These are phyloP conservation scores for Eleusine coracana DNA, from an alignment of 176 grass and related monocot species.

Conservation along the genomic window DNA sequence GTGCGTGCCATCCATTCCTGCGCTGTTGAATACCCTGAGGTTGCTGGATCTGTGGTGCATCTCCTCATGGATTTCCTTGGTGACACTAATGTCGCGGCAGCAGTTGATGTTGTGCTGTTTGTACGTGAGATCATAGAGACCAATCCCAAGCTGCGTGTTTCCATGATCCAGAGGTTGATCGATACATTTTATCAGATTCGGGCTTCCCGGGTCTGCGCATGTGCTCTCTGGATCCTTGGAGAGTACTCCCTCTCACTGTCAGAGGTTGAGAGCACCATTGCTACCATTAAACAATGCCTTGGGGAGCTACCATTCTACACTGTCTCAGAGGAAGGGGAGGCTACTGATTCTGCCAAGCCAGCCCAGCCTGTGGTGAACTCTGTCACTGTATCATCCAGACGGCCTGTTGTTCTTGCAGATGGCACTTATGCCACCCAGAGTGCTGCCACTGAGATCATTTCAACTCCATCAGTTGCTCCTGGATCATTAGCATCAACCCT, in stretches of 20 bases:
- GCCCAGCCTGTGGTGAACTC: slow-evolving; percentile 45
- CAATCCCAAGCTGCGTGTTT: slow-evolving; percentile 67
- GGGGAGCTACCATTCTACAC: slow-evolving; percentile 79
- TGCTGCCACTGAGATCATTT: slow-evolving; percentile 55
- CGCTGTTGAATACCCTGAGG: slow-evolving; percentile 72
- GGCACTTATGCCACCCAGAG: slow-evolving; percentile 78
- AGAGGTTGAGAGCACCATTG: slow-evolving; percentile 66
- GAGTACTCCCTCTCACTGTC: slow-evolving; percentile 78
- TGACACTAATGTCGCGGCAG: slow-evolving; percentile 73
- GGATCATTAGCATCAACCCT: slow-evolving; percentile 49
- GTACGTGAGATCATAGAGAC: slow-evolving; percentile 85
- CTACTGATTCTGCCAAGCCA: slow-evolving; percentile 50
- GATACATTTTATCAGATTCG: slow-evolving; percentile 84
- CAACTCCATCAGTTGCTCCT: slow-evolving; percentile 47
- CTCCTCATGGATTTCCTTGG: slow-evolving; percentile 93
- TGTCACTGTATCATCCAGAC: slow-evolving; percentile 54
- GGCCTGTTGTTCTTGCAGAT: slow-evolving; percentile 70
- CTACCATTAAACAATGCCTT: slow-evolving; percentile 72
- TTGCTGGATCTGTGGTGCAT: slow-evolving; percentile 77
- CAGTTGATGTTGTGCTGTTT: slow-evolving; percentile 78
- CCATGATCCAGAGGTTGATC: slow-evolving; percentile 77
- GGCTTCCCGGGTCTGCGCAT: slow-evolving; percentile 59
- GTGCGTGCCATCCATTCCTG: slow-evolving; percentile 77
- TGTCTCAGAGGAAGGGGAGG: slow-evolving; percentile 58
- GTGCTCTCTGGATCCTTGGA: slow-evolving; percentile 75